Conservation (phyloP, 352 stramenopile species). For the Phytophthora tentaculata region DNA sequence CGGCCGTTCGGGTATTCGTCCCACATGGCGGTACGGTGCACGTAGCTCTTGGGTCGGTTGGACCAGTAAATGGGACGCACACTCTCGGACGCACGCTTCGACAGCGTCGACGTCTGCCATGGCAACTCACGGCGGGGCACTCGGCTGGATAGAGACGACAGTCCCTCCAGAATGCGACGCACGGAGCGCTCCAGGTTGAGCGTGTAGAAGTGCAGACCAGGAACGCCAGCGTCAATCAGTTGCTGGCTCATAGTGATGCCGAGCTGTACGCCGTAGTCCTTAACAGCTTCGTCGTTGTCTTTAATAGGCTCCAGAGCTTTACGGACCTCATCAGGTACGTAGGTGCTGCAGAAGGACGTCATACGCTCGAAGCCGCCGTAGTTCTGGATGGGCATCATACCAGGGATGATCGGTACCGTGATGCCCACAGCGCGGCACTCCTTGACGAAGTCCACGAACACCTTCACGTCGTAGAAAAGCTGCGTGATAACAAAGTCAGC, state of each 20-base stretch:
- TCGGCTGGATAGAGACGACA: conserved; percentile 65
- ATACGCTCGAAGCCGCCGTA: conserved; percentile 98
- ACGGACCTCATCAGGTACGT: conserved; percentile 89
- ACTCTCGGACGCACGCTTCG: conserved; percentile 86
- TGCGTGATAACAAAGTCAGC: conserved; percentile 99
- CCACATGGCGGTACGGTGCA: conserved; percentile 97
- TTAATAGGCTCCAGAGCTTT: conserved; percentile 92
- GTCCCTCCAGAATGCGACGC: conserved; percentile 85
- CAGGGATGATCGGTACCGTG: conserved; percentile 96
- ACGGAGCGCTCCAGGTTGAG: conserved; percentile 94
- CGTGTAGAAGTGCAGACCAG: conserved; percentile 95
- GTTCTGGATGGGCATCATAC: conserved; percentile 99
- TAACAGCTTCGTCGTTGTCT: conserved; percentile 96
- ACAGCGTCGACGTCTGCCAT: conserved; percentile 92
- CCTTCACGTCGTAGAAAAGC: conserved; percentile 98
- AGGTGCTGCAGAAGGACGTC: conserved; percentile 97
- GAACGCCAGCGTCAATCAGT: conserved; percentile 90
- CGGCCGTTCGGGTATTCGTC: conserved; percentile 97
- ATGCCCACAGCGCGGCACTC: conserved; percentile 92
- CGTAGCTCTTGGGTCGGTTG: conserved; percentile 97
- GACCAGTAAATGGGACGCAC: conserved; percentile 99
- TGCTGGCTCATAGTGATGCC: conserved; percentile 95
- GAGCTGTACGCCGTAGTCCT: conserved; percentile 96
- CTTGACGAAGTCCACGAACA: conserved; percentile 96
- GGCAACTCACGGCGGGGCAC: conserved; percentile 82